Evolutionary conservation across 2,329 filamentous ascomycete species (phyloP), one percentile per base, ranked within the genome.

Genomic region (Talaromyces amestolkiae): DNA sequence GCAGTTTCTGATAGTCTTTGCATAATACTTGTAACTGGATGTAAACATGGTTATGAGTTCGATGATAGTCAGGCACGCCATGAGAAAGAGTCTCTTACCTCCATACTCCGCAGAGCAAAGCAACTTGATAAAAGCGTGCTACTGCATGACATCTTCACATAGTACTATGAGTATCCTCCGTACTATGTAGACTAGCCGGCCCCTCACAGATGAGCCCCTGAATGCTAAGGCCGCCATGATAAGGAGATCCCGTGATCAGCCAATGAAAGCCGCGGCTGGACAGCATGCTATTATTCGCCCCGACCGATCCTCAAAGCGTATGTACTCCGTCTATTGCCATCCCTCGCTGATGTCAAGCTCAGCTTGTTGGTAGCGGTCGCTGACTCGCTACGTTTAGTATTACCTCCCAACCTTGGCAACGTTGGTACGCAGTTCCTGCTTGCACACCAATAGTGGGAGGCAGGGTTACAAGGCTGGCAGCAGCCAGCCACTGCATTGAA

Each of bases 171-270:
- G 22, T 7, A 31, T 31, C 5, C 27, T 31, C 27, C 27, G 27
- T 31, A 7, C 27, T 31, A 31, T 31, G 35, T 37, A 43, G 41
- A 17, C 27, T 43, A 7, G 41, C 17, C 17, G 4, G 45, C 47
- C 47, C 47, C 47, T 51, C 27, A 27, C 47, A 3, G 6, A 27
- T 51, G 1, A 27, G 58, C 61, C 61, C 61, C 61, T 63, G 61
- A 63, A 63, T 13, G 51, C 61, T 56, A 31, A 63, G 61, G 61
- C 61, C 24, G 61, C 61, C n/a, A 41, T 41, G 59, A 39, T 37
- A 51, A 62, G 45, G 15, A 39, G 10, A 43, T 54, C 35, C 45
- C 31, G 41, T 37, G 43, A 51, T 37, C 59, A 39, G 22, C 45
- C 59, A 61, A 39, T 41, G 60, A 17, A 24, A 53, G 17, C n/a